Percentiles rank a stretch among this genome's conserved stretches.
Conservation (phyloP, 129 eudicot species). For the Pittosporum tobira region DNA sequence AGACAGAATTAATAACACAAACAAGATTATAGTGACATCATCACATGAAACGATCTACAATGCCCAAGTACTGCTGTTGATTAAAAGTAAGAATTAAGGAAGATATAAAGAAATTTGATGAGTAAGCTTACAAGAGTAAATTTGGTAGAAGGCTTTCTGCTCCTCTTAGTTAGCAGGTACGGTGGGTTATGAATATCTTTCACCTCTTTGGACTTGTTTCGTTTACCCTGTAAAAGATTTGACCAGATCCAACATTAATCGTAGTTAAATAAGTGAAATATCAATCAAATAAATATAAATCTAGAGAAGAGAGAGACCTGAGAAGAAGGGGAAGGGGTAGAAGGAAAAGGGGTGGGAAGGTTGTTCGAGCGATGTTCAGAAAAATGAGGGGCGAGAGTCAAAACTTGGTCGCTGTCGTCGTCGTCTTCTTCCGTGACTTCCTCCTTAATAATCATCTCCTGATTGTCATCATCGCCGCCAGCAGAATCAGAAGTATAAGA, state of each 20-base stretch:
- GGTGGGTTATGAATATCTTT: conserved; percentile 10
- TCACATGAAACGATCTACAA: no score
- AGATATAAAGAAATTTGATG: neutral
- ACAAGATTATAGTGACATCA: no score
- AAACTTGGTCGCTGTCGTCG: neutral
- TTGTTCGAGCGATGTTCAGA: neutral
- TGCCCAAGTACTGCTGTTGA: no score
- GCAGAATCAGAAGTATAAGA: no score
- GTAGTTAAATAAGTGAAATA: neutral
- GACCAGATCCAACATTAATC: conserved; percentile 35
- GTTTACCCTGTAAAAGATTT: conserved; percentile 32
- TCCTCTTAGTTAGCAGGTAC: conserved; percentile 6
- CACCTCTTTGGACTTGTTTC: conserved; percentile 38
- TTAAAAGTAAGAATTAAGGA: neutral
- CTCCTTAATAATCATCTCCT: conserved; percentile 6
- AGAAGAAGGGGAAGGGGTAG: conserved; percentile 18
- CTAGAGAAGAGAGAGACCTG: conserved; percentile 11
- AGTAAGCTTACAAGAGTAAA: conserved; percentile 21
- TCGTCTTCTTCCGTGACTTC: conserved; percentile 5
- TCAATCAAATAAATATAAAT: no score
- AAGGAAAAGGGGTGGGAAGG: conserved; percentile 7
- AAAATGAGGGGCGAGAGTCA: conserved; percentile 16
- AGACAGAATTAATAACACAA: no score
- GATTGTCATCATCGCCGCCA: neutral
- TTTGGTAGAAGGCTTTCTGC: conserved; percentile 26